Conservation (phyloP, 1,139 yeast species). For the Sugiyamaella castrensis region DNA sequence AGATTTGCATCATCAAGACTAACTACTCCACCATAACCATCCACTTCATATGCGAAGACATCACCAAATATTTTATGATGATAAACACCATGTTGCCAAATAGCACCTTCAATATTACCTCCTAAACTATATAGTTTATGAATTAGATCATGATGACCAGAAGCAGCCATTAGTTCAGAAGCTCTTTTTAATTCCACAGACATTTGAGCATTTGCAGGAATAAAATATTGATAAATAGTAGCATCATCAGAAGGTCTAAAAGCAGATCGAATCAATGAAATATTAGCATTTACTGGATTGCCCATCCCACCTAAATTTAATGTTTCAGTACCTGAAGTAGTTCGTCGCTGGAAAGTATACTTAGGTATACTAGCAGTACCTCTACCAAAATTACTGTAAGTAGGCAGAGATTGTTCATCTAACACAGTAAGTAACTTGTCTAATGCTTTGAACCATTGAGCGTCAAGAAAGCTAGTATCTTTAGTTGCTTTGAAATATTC, state of each 20-base stretch:
- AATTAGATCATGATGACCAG: conserved; percentile 28
- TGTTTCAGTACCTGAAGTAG: conserved; percentile 78
- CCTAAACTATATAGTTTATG: conserved; percentile 42
- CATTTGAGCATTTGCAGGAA: conserved; percentile 84
- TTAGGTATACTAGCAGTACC: conserved; percentile 29
- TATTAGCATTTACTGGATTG: conserved; percentile 70
- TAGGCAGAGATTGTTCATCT: conserved; percentile 59
- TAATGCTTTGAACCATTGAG: conserved; percentile 60
- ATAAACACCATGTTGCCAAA: conserved; percentile 60
- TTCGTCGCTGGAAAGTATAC: conserved; percentile 70
- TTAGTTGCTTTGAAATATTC: conserved; percentile 59
- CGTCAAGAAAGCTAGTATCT: conserved; percentile 51
- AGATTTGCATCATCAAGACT: conserved; percentile 91
- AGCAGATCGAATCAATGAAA: conserved; percentile 78
- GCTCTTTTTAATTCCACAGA: conserved; percentile 55
- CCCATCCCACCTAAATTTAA: conserved; percentile 75
- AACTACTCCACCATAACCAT: conserved; percentile 73
- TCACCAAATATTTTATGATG: conserved; percentile 67
- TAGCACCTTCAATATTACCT: conserved; percentile 50
- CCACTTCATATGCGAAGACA: conserved; percentile 86
- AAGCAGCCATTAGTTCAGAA: conserved; percentile 27
- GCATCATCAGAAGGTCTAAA: conserved; percentile 92
- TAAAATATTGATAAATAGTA: conserved; percentile 70
- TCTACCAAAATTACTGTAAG: conserved; percentile 59
- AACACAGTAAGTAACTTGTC: conserved; percentile 53